These are phyloP conservation scores for Trypanosoma caninum DNA, from an alignment of 208 protist genomes.

Conservation along the genomic window DNA sequence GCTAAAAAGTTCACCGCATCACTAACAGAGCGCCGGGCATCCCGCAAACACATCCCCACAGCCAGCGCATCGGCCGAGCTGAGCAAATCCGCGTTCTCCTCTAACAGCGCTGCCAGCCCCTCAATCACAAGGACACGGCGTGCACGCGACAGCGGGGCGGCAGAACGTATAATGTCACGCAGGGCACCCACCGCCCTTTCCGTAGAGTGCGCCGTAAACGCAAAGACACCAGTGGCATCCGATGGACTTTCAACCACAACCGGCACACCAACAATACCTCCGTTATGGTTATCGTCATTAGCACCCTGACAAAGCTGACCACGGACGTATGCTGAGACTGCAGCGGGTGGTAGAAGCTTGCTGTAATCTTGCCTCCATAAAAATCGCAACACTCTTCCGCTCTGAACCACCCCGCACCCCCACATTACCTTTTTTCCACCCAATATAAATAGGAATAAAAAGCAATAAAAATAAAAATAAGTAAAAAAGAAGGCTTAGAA, in stretches of 20 bases:
- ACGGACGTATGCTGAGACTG: constrained; percentile 1
- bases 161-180: not conserved
- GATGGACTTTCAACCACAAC: constrained; percentile 23
- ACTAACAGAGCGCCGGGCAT: constrained; percentile 19
- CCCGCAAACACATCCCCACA: constrained; percentile 37
- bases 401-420: not conserved
- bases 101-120: constrained; percentile 10
- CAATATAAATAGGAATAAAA: not conserved
- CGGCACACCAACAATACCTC: constrained; percentile 11
- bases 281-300: not conserved
- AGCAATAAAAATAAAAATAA: too few species aligned
- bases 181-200: constrained; percentile 9
- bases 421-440: constrained; percentile 1
- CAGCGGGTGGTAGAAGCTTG: constrained; percentile 8
- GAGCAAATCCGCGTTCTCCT: constrained; percentile 18
- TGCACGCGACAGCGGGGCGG: not conserved
- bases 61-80: constrained; percentile 35
- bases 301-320: constrained; percentile 6
- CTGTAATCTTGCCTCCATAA: constrained; percentile 18
- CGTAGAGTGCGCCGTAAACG: constrained; percentile 10
- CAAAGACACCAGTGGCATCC: constrained; percentile 24
- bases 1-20: constrained; percentile 15
- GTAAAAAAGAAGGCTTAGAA: too few species aligned
- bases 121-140: not conserved
- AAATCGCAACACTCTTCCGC: constrained; percentile 3